Base-by-base conservation (phyloP, 2,329 filamentous ascomycete genomes). In the Nemania bipapillata region DNA sequence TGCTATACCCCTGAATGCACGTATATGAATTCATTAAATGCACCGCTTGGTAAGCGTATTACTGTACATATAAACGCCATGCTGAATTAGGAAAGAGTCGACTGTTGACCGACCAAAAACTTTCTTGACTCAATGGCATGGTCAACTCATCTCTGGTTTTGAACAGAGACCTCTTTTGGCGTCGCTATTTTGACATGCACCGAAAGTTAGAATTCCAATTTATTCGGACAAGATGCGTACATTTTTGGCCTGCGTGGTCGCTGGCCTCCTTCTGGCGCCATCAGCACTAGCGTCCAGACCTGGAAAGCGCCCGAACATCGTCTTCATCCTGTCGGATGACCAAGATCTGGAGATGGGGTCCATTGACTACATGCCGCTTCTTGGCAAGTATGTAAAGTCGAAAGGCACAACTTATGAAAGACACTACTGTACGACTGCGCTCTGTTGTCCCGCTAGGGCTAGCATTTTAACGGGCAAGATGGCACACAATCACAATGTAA, bases 401-500 rank as follows among this genome's bases (percentile, higher is more conserved):
- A 79, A 88, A 61, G 90, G 90, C 0, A 89, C 87, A 0, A 83
- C 83, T 0, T 92, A 87, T 69, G 79, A 80, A 53, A 86, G 86
- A 45, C 90, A 92, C 73, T 92, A 88, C 65, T 90, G 88, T 72
- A 92, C 90, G 0, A 87, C 89, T 0, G 83, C 90, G 0, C 77
- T 91, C 0, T 92, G 90, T 77, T 92, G 90, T 72, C 90, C 90
- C 0, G 89, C 89, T 0, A 83, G 90, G 1, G 90, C 90, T 1
- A 87, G 85, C 15, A 77, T 92, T 1, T 88, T 85, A 85, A 91
- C 90, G 0, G 90, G 90, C 0, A 87, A 86, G 74, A 84, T 87
- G 6, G 88, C 90, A 0, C 90, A 92, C 72, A 92, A 91, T 71
- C 91, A 89, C 0, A 92, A 92, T 71, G 88, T 92, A 1, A 92